Conservation (phyloP, 208 protist species). For the Wallacemonas sp. region DNA sequence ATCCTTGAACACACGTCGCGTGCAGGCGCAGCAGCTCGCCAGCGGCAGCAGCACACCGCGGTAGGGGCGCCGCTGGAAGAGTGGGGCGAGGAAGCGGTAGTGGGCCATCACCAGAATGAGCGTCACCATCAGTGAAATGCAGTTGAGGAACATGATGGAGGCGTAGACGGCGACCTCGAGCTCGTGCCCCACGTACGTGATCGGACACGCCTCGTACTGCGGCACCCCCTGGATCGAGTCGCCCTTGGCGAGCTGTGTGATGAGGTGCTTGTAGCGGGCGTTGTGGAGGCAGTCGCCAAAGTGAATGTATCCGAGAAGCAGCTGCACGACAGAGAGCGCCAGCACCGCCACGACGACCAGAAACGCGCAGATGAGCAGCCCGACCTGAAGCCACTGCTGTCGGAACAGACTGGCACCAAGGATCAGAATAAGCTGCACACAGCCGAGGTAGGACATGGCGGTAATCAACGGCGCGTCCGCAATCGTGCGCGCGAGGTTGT, state of each 20-base stretch:
- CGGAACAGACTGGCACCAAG: slow-evolving; percentile 30
- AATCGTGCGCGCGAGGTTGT: slow-evolving; percentile 24
- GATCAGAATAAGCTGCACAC: slow-evolving; percentile 33
- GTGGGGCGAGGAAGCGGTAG: slow-evolving; percentile 21
- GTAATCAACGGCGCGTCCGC: slow-evolving; percentile 19
- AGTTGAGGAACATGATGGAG: slow-evolving; percentile 31
- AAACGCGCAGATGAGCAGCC: slow-evolving; percentile 18
- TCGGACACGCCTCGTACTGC: slow-evolving; percentile 27
- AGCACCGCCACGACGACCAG: slow-evolving; percentile 24
- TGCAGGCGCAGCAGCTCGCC: slow-evolving; percentile 4
- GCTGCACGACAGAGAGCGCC: slow-evolving; percentile 29
- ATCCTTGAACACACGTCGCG: slow-evolving; percentile 21
- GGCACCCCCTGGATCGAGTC: slow-evolving; percentile 1
- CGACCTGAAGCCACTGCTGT: slow-evolving; percentile 16
- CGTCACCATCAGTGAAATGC: slow-evolving; percentile 28
- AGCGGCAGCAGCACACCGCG: slow-evolving; percentile 21
- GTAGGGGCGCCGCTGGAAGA: slow-evolving; percentile 31
- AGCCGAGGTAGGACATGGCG: slow-evolving; percentile 37
- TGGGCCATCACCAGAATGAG: slow-evolving; percentile 24
- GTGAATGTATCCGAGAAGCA: slow-evolving; percentile 28
- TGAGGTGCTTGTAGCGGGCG: slow-evolving; percentile 14
- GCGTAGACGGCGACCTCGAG: slow-evolving; percentile 36
- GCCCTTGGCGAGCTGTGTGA: slow-evolving; percentile 9
- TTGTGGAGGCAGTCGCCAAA: slow-evolving; percentile 29
- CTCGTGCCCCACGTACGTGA: slow-evolving; percentile 34